Evolutionary conservation across 345 rosid genomes (phyloP).

Genomic region (Moricandia moricandioides): DNA sequence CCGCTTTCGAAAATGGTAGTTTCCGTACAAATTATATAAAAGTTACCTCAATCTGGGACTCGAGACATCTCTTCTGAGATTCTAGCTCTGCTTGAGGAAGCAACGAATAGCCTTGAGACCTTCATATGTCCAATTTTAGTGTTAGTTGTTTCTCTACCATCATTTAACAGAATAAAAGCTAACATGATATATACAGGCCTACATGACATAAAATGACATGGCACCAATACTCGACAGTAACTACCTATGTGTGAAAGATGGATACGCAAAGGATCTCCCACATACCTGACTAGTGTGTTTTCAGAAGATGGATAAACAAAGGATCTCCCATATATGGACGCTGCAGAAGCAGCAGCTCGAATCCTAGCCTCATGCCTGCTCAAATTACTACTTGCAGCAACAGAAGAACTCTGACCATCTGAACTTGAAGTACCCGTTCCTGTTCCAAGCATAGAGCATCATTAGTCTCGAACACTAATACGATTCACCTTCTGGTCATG

Average conservation of each 20-base stretch:
- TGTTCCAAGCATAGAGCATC: constrained; percentile 30
- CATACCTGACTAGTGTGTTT: constrained; percentile 63
- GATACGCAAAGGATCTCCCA: no score
- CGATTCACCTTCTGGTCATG: not conserved
- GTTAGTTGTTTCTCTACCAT: constrained; percentile 13
- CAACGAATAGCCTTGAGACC: constrained; percentile 62
- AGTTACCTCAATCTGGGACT: constrained; percentile 70
- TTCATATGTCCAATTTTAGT: constrained; percentile 25
- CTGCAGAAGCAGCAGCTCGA: constrained; percentile 83
- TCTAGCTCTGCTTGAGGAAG: constrained; percentile 47
- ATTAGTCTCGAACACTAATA: constrained; percentile 6
- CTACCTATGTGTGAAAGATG: no score
- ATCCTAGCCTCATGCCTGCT: constrained; percentile 71
- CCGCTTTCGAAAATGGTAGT: not conserved
- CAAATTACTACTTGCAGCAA: constrained; percentile 38
- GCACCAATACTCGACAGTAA: no score
- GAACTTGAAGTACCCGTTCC: constrained; percentile 48
- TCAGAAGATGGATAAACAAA: constrained; percentile 78
- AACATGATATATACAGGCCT: not conserved
- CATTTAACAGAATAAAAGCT: not conserved
- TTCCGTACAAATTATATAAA: not conserved
- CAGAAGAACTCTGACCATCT: constrained; percentile 47
- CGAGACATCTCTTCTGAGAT: constrained; percentile 54
- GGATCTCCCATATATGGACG: constrained; percentile 76
- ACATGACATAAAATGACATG: not conserved